These are phyloP conservation scores for Hypoxylon fuscum DNA, from an alignment of 495 filamentous ascomycete species.

Conservation along the genomic window DNA sequence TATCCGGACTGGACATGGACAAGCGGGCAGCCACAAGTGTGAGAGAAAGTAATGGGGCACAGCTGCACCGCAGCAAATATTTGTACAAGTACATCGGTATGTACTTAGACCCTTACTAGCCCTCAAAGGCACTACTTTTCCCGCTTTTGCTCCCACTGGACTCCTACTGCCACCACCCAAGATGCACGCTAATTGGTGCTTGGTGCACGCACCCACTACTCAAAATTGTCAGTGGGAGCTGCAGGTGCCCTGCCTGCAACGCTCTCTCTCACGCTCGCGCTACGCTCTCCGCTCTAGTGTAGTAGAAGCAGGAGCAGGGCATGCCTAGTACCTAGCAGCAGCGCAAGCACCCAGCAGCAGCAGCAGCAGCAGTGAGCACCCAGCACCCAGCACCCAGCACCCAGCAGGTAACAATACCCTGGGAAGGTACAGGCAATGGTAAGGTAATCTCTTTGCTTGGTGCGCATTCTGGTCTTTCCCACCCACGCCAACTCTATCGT, in stretches of 20 bases:
- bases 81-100: slow-evolving; percentile 29
- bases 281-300: slow-evolving; percentile 28
- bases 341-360: slow-evolving; percentile 4
- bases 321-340: slow-evolving; percentile 8
- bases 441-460: slow-evolving; percentile 43
- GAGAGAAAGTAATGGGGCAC: slow-evolving; percentile 24
- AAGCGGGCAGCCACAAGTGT: slow-evolving; percentile 27
- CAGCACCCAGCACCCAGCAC: slow-evolving; percentile 17
- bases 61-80: slow-evolving; percentile 32
- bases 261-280: slow-evolving; percentile 20
- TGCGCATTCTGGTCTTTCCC: slow-evolving; percentile 46
- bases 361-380: slow-evolving; percentile 11
- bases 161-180: slow-evolving; percentile 10
- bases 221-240: slow-evolving; percentile 41
- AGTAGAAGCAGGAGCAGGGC: slow-evolving; percentile 16
- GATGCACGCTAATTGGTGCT: slow-evolving; percentile 32
- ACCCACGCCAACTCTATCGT: slow-evolving; percentile 41
- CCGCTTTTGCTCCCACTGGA: slow-evolving; percentile 30
- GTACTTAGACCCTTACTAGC: slow-evolving; percentile 12
- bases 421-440: slow-evolving; percentile 13
- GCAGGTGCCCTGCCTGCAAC: slow-evolving; percentile 41
- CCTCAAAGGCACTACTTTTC: slow-evolving; percentile 32
- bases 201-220: slow-evolving; percentile 40
- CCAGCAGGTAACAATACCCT: not conserved
- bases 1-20: slow-evolving; percentile 14